These are phyloP conservation scores for Gossypium thurberi DNA, from an alignment of 345 rosid species.

Conservation along the genomic window DNA sequence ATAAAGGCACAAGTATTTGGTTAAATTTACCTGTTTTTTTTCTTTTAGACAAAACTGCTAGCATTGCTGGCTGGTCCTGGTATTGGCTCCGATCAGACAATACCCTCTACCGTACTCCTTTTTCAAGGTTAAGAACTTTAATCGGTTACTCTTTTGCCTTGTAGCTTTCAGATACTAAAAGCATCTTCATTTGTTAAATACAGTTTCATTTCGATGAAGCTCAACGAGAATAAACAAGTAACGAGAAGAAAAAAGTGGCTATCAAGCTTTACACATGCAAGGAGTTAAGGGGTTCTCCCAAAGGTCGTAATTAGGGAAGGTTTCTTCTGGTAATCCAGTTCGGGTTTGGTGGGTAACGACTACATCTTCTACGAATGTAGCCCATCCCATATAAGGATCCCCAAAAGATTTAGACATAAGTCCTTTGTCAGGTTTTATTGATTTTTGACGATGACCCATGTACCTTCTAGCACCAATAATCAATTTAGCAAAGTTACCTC, in stretches of 20 bases:
- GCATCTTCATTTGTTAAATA: constrained; percentile 4
- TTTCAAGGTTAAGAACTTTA: not conserved
- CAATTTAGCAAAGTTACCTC: constrained; percentile 97
- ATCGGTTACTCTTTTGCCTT: not conserved
- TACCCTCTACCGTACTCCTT: not conserved
- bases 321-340: constrained; percentile 96
- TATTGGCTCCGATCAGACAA: not conserved
- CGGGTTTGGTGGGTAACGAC: constrained; percentile 89
- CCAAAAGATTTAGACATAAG: constrained; percentile 97
- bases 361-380: constrained; percentile 91
- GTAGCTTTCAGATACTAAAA: constrained; percentile 10
- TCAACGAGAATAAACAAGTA: constrained; percentile 11
- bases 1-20: too few species aligned
- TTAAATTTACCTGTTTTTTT: not conserved
- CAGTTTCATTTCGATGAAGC: constrained; percentile 12
- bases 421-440: constrained; percentile 98
- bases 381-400: constrained; percentile 99
- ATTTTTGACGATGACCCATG: constrained; percentile 92
- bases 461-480: constrained; percentile 94
- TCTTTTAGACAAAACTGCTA: not conserved
- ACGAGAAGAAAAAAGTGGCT: not conserved
- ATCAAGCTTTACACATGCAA: constrained; percentile 97
- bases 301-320: constrained; percentile 94
- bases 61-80: not conserved
- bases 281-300: constrained; percentile 99